These are phyloP conservation scores for Termitomyces sp. DNA, from an alignment of 768 basidiomycete species.

Conservation along the genomic window DNA sequence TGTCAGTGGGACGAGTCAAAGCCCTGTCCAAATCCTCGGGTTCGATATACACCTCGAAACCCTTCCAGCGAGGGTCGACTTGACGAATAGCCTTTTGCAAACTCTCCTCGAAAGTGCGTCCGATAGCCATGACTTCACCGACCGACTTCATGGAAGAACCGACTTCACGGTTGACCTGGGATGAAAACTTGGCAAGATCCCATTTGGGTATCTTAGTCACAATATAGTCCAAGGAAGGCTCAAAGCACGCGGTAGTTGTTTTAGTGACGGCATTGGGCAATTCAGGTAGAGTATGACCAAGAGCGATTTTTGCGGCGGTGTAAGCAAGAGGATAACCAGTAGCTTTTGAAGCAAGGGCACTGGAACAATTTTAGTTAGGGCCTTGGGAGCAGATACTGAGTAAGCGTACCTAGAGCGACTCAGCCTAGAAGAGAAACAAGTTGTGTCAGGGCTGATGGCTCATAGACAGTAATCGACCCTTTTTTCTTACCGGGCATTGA, in stretches of 20 bases:
- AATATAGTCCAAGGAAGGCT: conserved; percentile 98
- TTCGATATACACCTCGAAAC: conserved; percentile 93
- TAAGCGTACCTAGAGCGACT: conserved; percentile 72
- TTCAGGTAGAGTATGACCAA: conserved; percentile 96
- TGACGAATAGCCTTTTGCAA: conserved; percentile 98
- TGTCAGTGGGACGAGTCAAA: conserved; percentile 85
- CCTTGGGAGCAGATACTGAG: neutral
- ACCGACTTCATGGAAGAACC: conserved; percentile 99
- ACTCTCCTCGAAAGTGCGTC: conserved; percentile 97
- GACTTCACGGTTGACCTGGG: conserved; percentile 90
- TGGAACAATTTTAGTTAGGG: conserved; percentile 24
- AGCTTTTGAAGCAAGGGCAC: conserved; percentile 96
- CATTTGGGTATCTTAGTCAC: conserved; percentile 99
- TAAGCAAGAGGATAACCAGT: conserved; percentile 99
- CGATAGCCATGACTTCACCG: conserved; percentile 99
- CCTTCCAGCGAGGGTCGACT: conserved; percentile 94
- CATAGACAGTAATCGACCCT: conserved; percentile 5
- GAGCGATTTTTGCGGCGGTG: conserved; percentile 98
- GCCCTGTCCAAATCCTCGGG: conserved; percentile 84
- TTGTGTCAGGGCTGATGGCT: neutral
- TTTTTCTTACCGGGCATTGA: conserved; percentile 77
- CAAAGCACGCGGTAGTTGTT: conserved; percentile 98
- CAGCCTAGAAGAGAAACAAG: conserved; percentile 37
- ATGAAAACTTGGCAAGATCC: conserved; percentile 97
- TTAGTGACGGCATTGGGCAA: conserved; percentile 99